Conservation (phyloP, 805 yeast species). For the Kregervanrija fluxuum region DNA sequence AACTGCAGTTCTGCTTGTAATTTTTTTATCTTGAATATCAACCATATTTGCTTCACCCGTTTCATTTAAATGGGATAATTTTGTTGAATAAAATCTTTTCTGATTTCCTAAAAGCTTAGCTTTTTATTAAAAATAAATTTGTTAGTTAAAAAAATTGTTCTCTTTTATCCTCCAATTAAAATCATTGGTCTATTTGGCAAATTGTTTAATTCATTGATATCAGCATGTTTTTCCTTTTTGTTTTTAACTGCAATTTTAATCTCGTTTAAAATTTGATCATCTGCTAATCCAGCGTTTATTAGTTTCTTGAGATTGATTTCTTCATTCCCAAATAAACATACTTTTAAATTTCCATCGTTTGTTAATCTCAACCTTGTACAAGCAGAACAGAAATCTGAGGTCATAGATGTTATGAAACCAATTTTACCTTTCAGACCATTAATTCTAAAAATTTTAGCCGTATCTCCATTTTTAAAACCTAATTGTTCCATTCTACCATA, state of each 20-base stretch:
- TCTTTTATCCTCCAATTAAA: constrained; percentile 43
- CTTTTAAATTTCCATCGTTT: constrained; percentile 47
- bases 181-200: constrained; percentile 50
- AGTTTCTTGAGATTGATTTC: constrained; percentile 42
- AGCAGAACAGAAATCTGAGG: constrained; percentile 42
- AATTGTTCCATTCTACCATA: constrained; percentile 24
- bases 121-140: not conserved
- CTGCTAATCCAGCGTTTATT: constrained; percentile 30
- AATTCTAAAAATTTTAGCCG: constrained; percentile 40
- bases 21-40: constrained; percentile 33
- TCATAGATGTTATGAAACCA: constrained; percentile 52
- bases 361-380: constrained; percentile 48
- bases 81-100: not conserved
- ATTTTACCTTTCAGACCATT: constrained; percentile 37
- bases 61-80: constrained; percentile 4
- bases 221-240: constrained; percentile 47
- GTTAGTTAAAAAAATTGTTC: not conserved
- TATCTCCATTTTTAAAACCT: constrained; percentile 35
- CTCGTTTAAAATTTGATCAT: constrained; percentile 30
- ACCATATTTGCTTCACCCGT: constrained; percentile 32
- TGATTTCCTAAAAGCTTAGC: not conserved
- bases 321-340: constrained; percentile 45
- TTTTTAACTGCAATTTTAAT: constrained; percentile 39
- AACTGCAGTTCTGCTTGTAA: constrained; percentile 35
- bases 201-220: constrained; percentile 37